Evolutionary conservation across 2,329 filamentous ascomycete species (phyloP).

Genomic region (Drechslera avenae): DNA sequence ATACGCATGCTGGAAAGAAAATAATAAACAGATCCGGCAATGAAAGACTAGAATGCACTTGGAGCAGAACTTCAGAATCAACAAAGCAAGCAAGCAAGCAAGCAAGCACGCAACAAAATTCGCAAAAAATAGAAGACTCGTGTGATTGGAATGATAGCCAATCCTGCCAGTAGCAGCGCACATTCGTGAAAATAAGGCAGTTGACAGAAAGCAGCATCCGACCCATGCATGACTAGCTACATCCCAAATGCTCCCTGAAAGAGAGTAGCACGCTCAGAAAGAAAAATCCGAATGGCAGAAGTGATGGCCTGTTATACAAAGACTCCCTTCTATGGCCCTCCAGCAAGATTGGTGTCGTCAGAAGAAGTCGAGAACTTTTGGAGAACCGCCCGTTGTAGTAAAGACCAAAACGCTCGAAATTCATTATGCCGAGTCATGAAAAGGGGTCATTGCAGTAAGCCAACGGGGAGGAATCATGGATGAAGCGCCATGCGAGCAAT

Average conservation of each 20-base stretch:
- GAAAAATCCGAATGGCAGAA: conserved; percentile 38
- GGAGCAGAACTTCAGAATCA: conserved; percentile 22
- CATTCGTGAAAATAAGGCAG: conserved; percentile 36
- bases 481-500: conserved; percentile 43
- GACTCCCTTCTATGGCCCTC: conserved; percentile 41
- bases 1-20: background rate
- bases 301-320: conserved; percentile 48
- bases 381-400: conserved; percentile 43
- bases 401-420: conserved; percentile 46
- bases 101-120: conserved; percentile 34
- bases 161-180: conserved; percentile 38
- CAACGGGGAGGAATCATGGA: conserved; percentile 43
- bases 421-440: conserved; percentile 48
- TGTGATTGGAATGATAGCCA: conserved; percentile 48
- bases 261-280: conserved; percentile 37
- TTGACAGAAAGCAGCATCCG: conserved; percentile 40
- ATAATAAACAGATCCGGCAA: conserved; percentile 6
- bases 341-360: conserved; percentile 44
- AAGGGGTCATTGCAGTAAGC: conserved; percentile 44
- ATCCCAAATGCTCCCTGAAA: conserved; percentile 38
- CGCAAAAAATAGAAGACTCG: conserved; percentile 36
- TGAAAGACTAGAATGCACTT: conserved; percentile 12
- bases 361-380: conserved; percentile 49
- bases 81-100: conserved; percentile 28
- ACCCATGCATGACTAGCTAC: conserved; percentile 45